These are phyloP conservation scores for Grosmannia penicillata DNA, from an alignment of 2,329 filamentous ascomycete genomes.

Conservation along the genomic window DNA sequence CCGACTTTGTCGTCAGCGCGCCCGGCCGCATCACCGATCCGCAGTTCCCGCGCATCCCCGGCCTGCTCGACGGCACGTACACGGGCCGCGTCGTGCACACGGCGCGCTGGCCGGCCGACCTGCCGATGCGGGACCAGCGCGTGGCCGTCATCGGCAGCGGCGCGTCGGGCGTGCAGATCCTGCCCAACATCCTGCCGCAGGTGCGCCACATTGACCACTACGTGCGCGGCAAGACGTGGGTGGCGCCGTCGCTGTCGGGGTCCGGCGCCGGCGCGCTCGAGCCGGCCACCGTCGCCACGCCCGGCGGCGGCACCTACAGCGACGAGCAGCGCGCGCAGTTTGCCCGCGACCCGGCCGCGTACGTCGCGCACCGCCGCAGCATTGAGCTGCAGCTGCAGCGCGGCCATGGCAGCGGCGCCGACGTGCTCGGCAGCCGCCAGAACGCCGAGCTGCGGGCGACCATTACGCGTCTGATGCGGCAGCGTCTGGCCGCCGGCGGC, in stretches of 20 bases:
- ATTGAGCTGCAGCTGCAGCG: constrained; percentile 7
- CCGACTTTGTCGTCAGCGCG: constrained; percentile 8
- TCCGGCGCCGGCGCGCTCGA: constrained; percentile 13
- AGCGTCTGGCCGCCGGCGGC: constrained; percentile 16
- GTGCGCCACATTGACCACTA: constrained; percentile 11
- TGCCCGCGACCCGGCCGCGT: not conserved
- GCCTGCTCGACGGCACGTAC: constrained; percentile 3
- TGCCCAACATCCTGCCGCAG: constrained; percentile 12
- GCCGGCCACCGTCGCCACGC: constrained; percentile 1
- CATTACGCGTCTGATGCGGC: constrained; percentile 14
- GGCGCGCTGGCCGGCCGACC: constrained; percentile 1
- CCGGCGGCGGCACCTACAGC: constrained; percentile 1
- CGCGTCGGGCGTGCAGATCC: constrained; percentile 15
- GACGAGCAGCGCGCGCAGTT: constrained; percentile 2
- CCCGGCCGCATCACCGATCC: constrained; percentile 7
- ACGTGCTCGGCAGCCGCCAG: constrained; percentile 11
- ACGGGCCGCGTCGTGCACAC: constrained; percentile 8
- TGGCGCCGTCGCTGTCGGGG: constrained; percentile 10
- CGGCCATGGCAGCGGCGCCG: constrained; percentile 12
- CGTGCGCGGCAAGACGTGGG: constrained; percentile 13
- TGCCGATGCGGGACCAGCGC: constrained; percentile 10
- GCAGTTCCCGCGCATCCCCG: constrained; percentile 5
- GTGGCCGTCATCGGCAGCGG: constrained; percentile 17
- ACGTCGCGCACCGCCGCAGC: constrained; percentile 1
- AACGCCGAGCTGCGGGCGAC: constrained; percentile 10